These are phyloP conservation scores for Zopfochytrium polystomum DNA, from an alignment of 371 early-diverging fungal genomes.

Conservation along the genomic window DNA sequence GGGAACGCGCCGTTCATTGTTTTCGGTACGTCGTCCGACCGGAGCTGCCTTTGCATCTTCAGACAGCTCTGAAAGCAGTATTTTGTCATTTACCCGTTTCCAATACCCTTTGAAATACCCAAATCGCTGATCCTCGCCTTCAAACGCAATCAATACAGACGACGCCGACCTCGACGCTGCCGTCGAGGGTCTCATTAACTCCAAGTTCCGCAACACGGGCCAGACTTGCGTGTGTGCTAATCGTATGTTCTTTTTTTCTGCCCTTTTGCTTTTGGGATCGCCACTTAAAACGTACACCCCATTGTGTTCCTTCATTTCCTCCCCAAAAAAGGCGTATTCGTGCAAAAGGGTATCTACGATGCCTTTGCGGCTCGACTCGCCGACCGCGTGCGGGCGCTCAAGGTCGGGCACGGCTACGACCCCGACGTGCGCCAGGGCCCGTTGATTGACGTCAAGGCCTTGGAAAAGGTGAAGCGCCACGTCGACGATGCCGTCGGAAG, in stretches of 20 bases:
- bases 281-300: no score
- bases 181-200: constrained; percentile 59
- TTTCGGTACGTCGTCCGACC: constrained; percentile 53
- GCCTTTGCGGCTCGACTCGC: constrained; percentile 56
- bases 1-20: constrained; percentile 93
- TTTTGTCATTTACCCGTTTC: constrained; percentile 3
- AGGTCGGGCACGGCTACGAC: constrained; percentile 74
- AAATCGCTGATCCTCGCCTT: background rate
- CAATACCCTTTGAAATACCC: constrained; percentile 14
- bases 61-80: constrained; percentile 1
- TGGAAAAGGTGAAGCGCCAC: constrained; percentile 66
- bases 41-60: background rate
- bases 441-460: constrained; percentile 64
- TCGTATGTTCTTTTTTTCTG: constrained; percentile 83
- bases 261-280: no score
- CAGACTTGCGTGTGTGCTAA: constrained; percentile 69
- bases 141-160: no score
- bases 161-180: constrained; percentile 70
- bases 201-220: constrained; percentile 84
- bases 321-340: no score
- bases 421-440: constrained; percentile 68
- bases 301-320: no score
- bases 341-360: constrained; percentile 72
- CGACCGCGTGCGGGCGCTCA: constrained; percentile 38
- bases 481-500: constrained; percentile 64